Evolutionary conservation across 345 rosid genomes (phyloP), one percentile per base, ranked within the genome.

Genomic region (Syzygium aromaticum): DNA sequence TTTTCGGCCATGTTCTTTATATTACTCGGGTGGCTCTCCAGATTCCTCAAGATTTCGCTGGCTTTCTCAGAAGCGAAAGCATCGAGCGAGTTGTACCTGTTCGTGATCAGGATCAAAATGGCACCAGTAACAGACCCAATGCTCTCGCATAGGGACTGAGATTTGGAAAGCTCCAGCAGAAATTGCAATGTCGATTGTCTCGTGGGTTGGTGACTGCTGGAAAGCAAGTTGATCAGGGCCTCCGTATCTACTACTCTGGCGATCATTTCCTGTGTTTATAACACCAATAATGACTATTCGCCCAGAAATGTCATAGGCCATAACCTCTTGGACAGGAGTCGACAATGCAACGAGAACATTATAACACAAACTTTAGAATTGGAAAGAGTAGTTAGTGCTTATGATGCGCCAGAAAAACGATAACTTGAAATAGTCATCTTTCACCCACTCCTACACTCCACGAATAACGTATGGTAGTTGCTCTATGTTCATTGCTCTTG

Each of bases 1-100:
- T 92, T 93, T 91, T 97, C 99, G 13, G 98, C 99, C 99, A 97
- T 97, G 85, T 84, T 89, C 93, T 93, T 97, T 83, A 97, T 91
- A 89, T 97, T 96, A 52, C 84, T 73, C 8, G 94, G 95, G 80
- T 52, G 82, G 51, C 87, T 89, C 93, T 93, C 97, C 15, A 97
- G 93, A 89, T 95, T 93, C 93, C 11, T 90, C 57, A 97, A 90
- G 89, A 92, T 95, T 90, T 92, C 91, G 23, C 91, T 93, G 77
- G 98, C 95, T 85, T 88, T 94, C 85, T 92, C 93, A 17, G 94
- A 90, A 53, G 95, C 93, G 22, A 91, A 91, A 85, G 90, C 87
- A 91, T 97, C 98, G 5, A 54, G 85, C 2, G 92, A 90, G 52
- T 92, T 93, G 92, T 94, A 93, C 87, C 91, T 96, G 13, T 87